Base-by-base conservation (phyloP, 371 early-diverging fungal species). In the Chytridium lagenaria region DNA sequence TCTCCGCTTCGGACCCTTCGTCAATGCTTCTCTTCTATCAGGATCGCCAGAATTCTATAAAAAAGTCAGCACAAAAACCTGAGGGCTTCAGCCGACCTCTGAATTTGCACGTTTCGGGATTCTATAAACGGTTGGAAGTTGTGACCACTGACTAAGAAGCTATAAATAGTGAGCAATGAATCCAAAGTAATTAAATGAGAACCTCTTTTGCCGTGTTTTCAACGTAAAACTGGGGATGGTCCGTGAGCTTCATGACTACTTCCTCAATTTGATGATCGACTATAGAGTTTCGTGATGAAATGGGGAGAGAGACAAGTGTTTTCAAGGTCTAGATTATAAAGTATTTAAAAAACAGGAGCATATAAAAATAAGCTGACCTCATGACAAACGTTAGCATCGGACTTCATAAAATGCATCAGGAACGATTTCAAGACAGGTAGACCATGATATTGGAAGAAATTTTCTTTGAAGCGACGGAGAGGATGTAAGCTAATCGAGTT, bases 21-120 rank as follows among this genome's bases (percentile, higher is more conserved):
- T 66, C 64, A 39, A 44, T 61, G 26, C 28, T 52, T 44, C 63
- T 26, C 49, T 67, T 26, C 30, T 37, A 39, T 39, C 61, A 5
- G 59, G 23, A 31, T 31, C 57, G 33, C 22, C 23, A 5, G 57
- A 7, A 15, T 57, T 30, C 69, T 57, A 12, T 34, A 30, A 30
- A n/a, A 26, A 26, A 26, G 55, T 5, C 16, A 52, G 16, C 5
- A 31, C n/a, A 55, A 37, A 23, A 57, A 37, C 5, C 26, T 19
- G 33, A 49, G 40, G 31, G 44, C 28, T 50, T 49, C 10, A 67
- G 28, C 66, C 22, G 15, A 59, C 66, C 34, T 26, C 3, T 28
- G 65, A 37, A 31, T 30, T 34, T 19, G 59, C 34, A 61, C 83
- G 79, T 73, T 89, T 89, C 3, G 89, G 89, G 33, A 89, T 89